These are phyloP conservation scores for Solanum stenotomum DNA, from an alignment of 257 asterid species.

Conservation along the genomic window DNA sequence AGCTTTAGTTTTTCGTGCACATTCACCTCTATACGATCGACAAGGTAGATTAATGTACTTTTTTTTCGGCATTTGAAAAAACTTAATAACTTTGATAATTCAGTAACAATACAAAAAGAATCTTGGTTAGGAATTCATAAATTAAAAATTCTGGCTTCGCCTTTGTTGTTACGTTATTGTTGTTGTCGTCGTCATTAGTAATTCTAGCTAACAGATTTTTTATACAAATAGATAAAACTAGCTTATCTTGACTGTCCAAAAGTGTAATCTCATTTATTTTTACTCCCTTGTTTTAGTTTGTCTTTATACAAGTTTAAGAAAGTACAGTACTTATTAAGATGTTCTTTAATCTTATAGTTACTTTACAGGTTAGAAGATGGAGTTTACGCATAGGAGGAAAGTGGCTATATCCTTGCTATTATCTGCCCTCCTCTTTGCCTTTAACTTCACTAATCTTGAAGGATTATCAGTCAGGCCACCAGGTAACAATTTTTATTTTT, in stretches of 20 bases:
- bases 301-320: no score
- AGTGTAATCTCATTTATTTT: no score
- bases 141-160: accelerated
- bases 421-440: conserved; percentile 9
- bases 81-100: background rate
- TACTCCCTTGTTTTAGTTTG: no score
- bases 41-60: background rate
- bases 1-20: background rate
- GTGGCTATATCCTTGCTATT: background rate
- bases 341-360: background rate
- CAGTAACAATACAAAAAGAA: no score
- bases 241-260: no score
- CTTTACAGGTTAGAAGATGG: background rate
- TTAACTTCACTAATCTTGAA: conserved; percentile 12
- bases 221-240: no score
- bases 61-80: accelerated
- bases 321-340: no score
- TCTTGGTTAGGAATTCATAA: background rate
- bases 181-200: no score
- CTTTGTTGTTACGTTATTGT: no score
- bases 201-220: no score
- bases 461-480: conserved; percentile 12
- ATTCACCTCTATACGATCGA: background rate
- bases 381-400: background rate
- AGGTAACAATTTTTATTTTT: background rate